A percentile compares a stretch with the other conserved stretches of the same genome.
These are phyloP conservation scores for Garcia nutans DNA, from an alignment of 345 rosid genomes.

Conservation along the genomic window DNA sequence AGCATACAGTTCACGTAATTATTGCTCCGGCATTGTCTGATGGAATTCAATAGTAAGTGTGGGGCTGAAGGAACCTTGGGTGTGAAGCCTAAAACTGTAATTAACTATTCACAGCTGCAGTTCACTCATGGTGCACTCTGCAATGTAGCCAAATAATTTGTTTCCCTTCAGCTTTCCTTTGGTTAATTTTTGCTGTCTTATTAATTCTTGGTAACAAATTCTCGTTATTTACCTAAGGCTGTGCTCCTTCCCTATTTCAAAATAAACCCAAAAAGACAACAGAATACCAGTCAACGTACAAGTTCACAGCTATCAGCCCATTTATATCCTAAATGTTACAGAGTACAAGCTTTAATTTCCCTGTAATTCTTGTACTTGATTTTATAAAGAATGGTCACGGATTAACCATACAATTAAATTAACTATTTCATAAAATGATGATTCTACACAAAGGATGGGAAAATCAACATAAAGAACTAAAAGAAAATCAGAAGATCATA, in stretches of 20 bases:
- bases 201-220: not conserved
- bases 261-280: not conserved
- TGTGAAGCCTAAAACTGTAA: too few relatives aligned
- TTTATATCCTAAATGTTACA: not conserved
- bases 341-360: not conserved
- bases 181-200: not conserved
- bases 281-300: not conserved
- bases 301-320: not conserved
- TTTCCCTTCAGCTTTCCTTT: not conserved
- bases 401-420: not conserved
- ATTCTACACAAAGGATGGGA: not conserved
- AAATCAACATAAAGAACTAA: not conserved
- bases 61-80: too few relatives aligned
- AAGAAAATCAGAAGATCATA: not conserved
- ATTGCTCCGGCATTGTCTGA: too few relatives aligned
- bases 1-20: too few relatives aligned
- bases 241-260: not conserved
- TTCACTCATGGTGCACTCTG: not conserved
- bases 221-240: not conserved
- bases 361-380: not conserved
- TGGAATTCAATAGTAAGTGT: too few relatives aligned
- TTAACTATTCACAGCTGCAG: too few relatives aligned
- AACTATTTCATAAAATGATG: not conserved
- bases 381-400: not conserved
- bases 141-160: not conserved